Evolutionary conservation across 1,284 basidiomycete genomes (phyloP).

Genomic region (Heterobasidion annosum): DNA sequence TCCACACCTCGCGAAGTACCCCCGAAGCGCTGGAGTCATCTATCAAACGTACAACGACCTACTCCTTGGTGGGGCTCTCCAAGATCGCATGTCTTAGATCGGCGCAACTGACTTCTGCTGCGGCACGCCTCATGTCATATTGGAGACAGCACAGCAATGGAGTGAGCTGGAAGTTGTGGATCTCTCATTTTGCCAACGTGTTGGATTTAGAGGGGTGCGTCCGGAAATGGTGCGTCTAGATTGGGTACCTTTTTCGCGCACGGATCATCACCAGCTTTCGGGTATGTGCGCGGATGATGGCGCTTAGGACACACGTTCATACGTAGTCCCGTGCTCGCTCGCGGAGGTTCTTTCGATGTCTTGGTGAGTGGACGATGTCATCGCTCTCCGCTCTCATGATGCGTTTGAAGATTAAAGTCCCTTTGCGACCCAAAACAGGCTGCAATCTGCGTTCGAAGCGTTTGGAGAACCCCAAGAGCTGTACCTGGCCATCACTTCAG

Average conservation of each 20-base stretch:
- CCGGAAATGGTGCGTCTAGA: constrained; percentile 37
- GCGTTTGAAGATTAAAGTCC: neutral
- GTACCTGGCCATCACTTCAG: constrained; percentile 61
- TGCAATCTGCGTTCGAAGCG: constrained; percentile 44
- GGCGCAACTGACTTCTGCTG: neutral
- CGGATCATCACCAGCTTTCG: too few species aligned
- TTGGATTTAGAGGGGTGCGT: constrained; percentile 50
- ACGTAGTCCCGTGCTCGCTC: constrained; percentile 61
- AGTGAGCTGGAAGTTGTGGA: constrained; percentile 51
- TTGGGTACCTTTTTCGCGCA: too few species aligned
- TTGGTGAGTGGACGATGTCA: constrained; percentile 20
- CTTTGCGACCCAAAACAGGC: constrained; percentile 26
- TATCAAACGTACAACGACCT: constrained; percentile 29
- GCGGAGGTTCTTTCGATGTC: constrained; percentile 51
- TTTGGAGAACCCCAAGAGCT: constrained; percentile 41
- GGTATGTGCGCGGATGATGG: neutral
- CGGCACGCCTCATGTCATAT: neutral
- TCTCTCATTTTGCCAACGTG: constrained; percentile 42
- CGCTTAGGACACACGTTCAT: constrained; percentile 27
- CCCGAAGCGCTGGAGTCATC: constrained; percentile 19
- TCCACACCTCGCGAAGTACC: constrained; percentile 18
- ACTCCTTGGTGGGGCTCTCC: constrained; percentile 15
- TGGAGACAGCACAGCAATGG: constrained; percentile 64
- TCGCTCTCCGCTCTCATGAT: constrained; percentile 1
- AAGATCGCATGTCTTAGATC: neutral